Conservation (phyloP, 805 yeast species). For the Wickerhamiella sorbophila region DNA sequence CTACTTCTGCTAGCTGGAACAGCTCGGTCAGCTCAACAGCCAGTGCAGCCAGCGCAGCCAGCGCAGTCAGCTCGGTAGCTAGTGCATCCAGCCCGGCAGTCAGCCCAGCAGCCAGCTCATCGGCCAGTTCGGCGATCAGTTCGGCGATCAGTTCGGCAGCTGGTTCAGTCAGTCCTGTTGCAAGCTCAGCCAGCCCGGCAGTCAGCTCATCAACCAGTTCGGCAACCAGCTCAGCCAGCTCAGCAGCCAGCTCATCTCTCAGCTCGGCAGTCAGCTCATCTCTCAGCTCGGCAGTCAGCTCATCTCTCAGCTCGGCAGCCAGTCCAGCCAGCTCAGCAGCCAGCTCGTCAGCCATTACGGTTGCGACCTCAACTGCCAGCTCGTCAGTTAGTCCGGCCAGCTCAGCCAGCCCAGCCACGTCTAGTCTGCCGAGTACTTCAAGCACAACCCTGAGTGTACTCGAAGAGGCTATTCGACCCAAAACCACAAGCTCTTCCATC, state of each 20-base stretch:
- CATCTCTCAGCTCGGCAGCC: not conserved
- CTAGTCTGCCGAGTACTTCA: no score
- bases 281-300: not conserved
- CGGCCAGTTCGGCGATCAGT: conserved; percentile 1
- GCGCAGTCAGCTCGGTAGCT: conserved; percentile 1
- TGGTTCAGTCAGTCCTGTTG: not conserved
- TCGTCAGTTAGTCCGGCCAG: not conserved
- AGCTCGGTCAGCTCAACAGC: conserved; percentile 1
- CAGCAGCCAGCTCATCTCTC: not conserved
- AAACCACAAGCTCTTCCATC: no score
- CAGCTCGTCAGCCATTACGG: not conserved
- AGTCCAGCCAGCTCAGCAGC: not conserved
- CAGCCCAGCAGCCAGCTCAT: not conserved
- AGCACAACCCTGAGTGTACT: no score
- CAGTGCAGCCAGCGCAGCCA: conserved; percentile 1
- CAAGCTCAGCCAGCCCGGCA: conserved; percentile 1
- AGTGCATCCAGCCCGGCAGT: not conserved
- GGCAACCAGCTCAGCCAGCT: not conserved
- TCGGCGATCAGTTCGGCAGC: not conserved
- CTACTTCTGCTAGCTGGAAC: conserved; percentile 3
- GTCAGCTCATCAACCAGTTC: no score
- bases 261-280: not conserved
- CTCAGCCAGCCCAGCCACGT: not conserved
- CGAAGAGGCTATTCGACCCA: no score
- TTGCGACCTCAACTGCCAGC: not conserved